Evolutionary conservation across 2,329 filamentous ascomycete genomes (phyloP), one percentile per base, ranked within the genome.

Genomic region (Fusarium coicis): DNA sequence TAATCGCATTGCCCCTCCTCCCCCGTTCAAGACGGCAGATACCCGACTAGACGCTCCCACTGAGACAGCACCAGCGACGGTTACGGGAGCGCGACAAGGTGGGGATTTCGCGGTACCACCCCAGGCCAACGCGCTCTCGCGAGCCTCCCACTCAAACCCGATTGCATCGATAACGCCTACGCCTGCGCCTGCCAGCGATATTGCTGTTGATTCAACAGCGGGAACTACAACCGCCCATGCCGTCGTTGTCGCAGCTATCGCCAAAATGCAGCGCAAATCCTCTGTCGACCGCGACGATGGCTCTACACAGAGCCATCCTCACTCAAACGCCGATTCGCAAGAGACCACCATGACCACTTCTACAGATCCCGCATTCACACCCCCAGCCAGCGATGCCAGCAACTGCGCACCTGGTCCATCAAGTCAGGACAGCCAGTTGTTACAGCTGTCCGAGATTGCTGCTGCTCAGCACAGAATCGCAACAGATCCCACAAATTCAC

Each of bases 401-500:
- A 68, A 71, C 54, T 76, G 74, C 52, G 69, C 66, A 50, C 72
- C 54, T 19, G 76, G 70, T 28, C 76, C 67, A 43, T 79, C 68
- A 39, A 87, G 87, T 72, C 87, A 88, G 70, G 85, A 87, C 40
- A 89, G 84, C 37, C 89, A 91, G 75, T 78, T 91, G 53, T 82
- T 88, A 21, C 87, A 87, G 67, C 81, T 90, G n/a, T 90, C 89
- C 10, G 85, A 89, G 68, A 82, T 90, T 61, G 89, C 89, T 34
- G 88, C 89, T 42, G 83, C 83, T 37, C 85, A 87, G 79, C 83
- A 87, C 72, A 85, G 85, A 77, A 84, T 89, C 77, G 78, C 71
- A 32, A 77, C 86, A 79, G 74, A 73, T 40, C 75, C 49, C 26
- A 65, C 66, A 46, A 70, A 79, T 39, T 86, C 87, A 42, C 89